Base-by-base conservation (phyloP, 345 rosid species). In the Gossypium stocksii region DNA sequence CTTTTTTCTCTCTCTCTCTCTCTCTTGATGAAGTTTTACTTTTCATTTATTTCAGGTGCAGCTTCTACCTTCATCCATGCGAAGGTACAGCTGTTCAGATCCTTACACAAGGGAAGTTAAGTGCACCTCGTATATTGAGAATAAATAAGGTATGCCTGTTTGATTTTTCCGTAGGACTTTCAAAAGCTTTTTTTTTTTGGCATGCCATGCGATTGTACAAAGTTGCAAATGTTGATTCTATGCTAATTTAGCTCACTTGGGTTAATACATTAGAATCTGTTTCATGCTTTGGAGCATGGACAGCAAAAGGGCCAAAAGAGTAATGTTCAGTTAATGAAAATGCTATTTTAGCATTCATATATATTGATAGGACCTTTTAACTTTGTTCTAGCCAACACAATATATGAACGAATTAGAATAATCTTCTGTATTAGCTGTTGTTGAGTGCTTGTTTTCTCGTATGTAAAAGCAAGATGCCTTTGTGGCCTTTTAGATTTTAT, bases 41-140 rank as follows among this genome's bases (percentile, higher is more conserved):
- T 77, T 72, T 56, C 12, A 60, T 73, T 80, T 43, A 34, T 41
- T 79, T 20, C 92, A 96, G 99, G 83, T 96, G 92, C 83, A 93
- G 99, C 85, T 96, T 96, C 89, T 93, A 83, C 86, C 87, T 96
- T 80, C 98, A 90, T 76, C 93, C 97, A 51, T 90, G 90, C 76
- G 98, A 93, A 87, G 99, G 97, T 58, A 87, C 97, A 11, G 49
- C 89, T 69, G 82, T 83, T 68, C 98, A 93, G 85, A 90, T 93
- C 72, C 88, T 88, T 77, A 91, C 98, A 19, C 97, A 91, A 77
- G 99, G 99, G 85, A 95, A 95, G 81, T 86, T 95, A 54, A 95
- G 97, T 85, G 99, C 99, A 58, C 99, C 99, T 60, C 87, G 99
- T 54, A 95, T 93, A 82, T 82, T 93, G 86, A 91, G 98, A 84